Conservation (phyloP, 148 eudicot genomes). For the Oxyria digyna region DNA sequence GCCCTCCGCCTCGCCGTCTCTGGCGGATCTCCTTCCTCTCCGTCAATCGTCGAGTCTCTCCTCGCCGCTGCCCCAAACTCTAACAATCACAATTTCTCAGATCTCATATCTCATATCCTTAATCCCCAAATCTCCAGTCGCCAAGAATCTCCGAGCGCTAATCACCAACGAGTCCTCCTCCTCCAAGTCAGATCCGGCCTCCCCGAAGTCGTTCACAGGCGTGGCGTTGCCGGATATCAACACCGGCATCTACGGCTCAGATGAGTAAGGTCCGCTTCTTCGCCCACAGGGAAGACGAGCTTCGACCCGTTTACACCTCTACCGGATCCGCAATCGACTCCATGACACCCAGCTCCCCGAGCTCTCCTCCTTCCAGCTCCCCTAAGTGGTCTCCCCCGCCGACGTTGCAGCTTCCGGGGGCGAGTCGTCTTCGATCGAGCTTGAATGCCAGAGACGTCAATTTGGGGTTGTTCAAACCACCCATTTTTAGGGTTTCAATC, state of each 20-base stretch:
- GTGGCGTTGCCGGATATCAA: conserved; percentile 21
- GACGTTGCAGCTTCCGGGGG: not conserved
- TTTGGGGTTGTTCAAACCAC: conserved; percentile 39
- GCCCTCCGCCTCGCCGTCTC: not conserved
- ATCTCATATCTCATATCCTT: not conserved
- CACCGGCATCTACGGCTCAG: conserved; percentile 7
- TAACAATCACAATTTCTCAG: not conserved
- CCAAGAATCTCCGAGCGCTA: not conserved
- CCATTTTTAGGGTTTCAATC: too few species aligned
- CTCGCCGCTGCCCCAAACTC: not conserved
- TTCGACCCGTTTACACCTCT: conserved; percentile 3
- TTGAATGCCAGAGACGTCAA: conserved; percentile 40
- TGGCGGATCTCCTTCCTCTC: not conserved
- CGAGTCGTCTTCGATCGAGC: conserved; percentile 2
- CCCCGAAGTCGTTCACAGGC: conserved; percentile 22
- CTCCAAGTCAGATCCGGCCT: conserved; percentile 28
- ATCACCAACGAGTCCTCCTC: not conserved
- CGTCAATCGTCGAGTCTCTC: not conserved
- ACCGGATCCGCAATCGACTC: conserved; percentile 9
- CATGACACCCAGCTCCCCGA: not conserved
- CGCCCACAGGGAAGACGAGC: conserved; percentile 6
- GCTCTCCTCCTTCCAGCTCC: not conserved
- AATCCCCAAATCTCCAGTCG: not conserved
- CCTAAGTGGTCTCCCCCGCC: conserved; percentile 4
- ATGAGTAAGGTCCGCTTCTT: conserved; percentile 8